phyloP scores from a whole-genome alignment of 169 alveolate species.

The Plasmodium malariae region DNA sequence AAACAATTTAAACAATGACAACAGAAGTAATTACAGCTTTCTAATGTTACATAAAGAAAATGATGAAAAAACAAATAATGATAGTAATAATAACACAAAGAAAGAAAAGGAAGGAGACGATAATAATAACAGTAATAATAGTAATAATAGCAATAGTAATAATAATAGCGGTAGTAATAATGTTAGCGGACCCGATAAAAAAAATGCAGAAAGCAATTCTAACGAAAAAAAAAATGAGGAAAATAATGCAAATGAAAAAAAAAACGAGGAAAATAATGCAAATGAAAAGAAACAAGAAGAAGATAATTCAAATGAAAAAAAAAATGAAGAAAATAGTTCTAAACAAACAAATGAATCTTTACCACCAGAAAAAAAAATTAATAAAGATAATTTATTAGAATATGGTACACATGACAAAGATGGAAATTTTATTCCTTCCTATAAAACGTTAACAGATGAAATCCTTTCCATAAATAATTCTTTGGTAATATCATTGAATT shows the following conservation, averaged over 20 bases:
- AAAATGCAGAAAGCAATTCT: constrained; percentile 2
- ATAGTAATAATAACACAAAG: constrained; percentile 7
- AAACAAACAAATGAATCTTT: not conserved
- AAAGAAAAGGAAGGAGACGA: not conserved
- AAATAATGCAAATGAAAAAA: not conserved
- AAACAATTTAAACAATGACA: constrained; percentile 9
- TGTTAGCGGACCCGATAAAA: too few species aligned
- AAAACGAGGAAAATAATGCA: not conserved
- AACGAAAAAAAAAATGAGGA: constrained; percentile 20
- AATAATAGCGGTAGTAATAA: not conserved
- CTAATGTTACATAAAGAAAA: not conserved
- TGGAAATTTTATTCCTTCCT: constrained; percentile 68
- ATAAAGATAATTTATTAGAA: constrained; percentile 59
- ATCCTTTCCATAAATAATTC: constrained; percentile 63
- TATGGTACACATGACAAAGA: constrained; percentile 67
- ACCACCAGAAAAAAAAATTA: constrained; percentile 56
- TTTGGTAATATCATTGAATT: constrained; percentile 17
- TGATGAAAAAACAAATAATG: constrained; percentile 19
- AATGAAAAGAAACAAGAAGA: constrained; percentile 8
- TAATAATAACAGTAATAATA: not conserved
- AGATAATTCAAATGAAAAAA: constrained; percentile 11
- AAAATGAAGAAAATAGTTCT: constrained; percentile 6
- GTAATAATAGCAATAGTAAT: not conserved
- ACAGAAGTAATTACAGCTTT: constrained; percentile 20
- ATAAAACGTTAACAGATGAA: constrained; percentile 67